Percentiles rank a stretch among this genome's conserved stretches.
Evolutionary conservation across 2,329 filamentous ascomycete genomes (phyloP).

Genomic region (Amphichorda felina): DNA sequence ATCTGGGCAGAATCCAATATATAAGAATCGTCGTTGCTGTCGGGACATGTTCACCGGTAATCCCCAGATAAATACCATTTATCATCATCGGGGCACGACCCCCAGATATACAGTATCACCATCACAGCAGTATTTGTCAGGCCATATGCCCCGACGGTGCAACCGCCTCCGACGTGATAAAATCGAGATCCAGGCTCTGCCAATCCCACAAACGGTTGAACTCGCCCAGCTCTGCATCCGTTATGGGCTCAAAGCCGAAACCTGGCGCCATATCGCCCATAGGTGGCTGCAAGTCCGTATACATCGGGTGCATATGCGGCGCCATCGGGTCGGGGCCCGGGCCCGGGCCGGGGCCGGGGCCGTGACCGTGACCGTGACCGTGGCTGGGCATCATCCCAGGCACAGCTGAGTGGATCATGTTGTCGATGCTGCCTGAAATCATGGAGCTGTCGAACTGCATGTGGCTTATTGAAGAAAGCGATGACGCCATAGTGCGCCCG

Average conservation of each 20-base stretch:
- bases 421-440: background rate
- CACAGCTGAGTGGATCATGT: background rate
- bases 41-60: too few relatives aligned
- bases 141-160: background rate
- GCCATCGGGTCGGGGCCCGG: slow-evolving; percentile 1
- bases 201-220: slow-evolving; percentile 12
- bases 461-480: background rate
- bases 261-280: slow-evolving; percentile 5
- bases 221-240: slow-evolving; percentile 10
- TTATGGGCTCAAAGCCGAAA: slow-evolving; percentile 7
- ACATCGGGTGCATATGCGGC: slow-evolving; percentile 4
- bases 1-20: too few relatives aligned
- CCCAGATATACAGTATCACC: too few relatives aligned
- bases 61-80: too few relatives aligned
- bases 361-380: too few relatives aligned
- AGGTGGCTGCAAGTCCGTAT: slow-evolving; percentile 2
- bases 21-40: too few relatives aligned
- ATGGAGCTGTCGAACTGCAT: background rate
- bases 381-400: background rate
- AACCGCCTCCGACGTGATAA: slow-evolving; percentile 6
- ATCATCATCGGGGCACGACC: too few relatives aligned
- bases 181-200: slow-evolving; percentile 11
- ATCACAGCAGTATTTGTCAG: background rate
- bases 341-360: background rate
- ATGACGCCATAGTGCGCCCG: background rate